Conservation (phyloP, 179 eudicot species). For the Spinacia oleracea region DNA sequence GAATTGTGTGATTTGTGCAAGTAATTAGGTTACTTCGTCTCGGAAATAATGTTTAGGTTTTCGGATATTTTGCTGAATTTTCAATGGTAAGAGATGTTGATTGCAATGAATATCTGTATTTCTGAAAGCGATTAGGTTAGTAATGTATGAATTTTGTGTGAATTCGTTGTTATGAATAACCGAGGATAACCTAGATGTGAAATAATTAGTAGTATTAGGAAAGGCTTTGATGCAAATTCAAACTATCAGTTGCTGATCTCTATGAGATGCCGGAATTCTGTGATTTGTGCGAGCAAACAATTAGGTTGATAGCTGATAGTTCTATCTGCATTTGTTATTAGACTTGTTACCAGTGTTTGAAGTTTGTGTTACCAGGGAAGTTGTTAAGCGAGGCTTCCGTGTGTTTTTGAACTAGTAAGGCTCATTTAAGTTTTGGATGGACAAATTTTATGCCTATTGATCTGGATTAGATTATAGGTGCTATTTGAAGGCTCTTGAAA, state of each 20-base stretch:
- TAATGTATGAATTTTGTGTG: neutral
- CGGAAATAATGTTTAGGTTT: neutral
- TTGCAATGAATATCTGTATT: neutral
- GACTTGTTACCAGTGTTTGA: neutral
- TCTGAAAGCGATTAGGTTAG: neutral
- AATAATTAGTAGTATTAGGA: neutral
- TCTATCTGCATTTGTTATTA: neutral
- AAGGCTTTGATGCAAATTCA: neutral
- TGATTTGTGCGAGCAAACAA: neutral
- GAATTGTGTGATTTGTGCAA: neutral
- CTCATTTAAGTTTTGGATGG: neutral
- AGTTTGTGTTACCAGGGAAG: neutral
- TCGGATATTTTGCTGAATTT: neutral
- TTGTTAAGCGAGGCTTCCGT: neutral
- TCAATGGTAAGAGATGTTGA: neutral
- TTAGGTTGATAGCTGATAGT: neutral
- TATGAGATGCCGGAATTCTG: neutral
- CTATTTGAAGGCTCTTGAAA: neutral
- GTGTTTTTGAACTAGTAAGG: neutral
- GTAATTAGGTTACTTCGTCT: neutral
- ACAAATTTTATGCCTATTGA: neutral
- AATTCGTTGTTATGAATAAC: neutral
- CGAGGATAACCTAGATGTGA: neutral
- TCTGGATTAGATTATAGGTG: neutral
- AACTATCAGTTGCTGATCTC: neutral